Percentiles rank a stretch among this genome's conserved stretches.
These are phyloP conservation scores for Neurospora sp. DNA, from an alignment of 495 filamentous ascomycete genomes.

Conservation along the genomic window DNA sequence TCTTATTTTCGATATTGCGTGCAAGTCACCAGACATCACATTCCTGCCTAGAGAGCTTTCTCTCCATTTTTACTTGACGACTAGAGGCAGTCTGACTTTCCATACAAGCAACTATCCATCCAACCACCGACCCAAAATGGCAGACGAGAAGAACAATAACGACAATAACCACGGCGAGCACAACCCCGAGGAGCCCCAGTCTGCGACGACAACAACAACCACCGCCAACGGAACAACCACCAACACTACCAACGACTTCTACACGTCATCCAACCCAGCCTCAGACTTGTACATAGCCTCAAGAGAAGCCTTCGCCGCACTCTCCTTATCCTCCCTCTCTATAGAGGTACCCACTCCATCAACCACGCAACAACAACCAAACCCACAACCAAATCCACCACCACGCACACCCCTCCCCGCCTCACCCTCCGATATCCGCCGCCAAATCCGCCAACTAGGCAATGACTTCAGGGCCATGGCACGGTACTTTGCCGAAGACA, in stretches of 20 bases:
- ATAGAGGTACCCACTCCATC: not conserved
- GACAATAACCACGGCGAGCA: not conserved
- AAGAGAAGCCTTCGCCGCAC: too few species aligned
- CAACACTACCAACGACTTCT: not conserved
- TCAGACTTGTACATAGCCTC: not conserved
- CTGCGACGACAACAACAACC: not conserved
- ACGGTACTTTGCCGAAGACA: not conserved
- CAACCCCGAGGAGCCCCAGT: not conserved
- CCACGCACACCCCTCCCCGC: not conserved
- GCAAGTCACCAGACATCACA: not conserved
- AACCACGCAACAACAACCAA: not conserved
- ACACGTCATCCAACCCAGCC: not conserved
- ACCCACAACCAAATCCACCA: not conserved
- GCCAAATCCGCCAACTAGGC: not conserved
- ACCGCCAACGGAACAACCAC: not conserved
- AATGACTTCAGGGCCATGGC: not conserved
- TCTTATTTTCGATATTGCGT: not conserved
- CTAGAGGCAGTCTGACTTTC: not conserved
- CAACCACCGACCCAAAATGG: not conserved
- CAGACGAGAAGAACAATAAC: not conserved
- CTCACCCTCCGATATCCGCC: not conserved
- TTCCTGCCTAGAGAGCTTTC: not conserved
- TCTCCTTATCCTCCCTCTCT: too few species aligned
- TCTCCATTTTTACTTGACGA: not conserved
- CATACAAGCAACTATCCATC: not conserved